Evolutionary conservation across 495 filamentous ascomycete species (phyloP), one percentile per base, ranked within the genome.

Genomic region (Aspergillus homomorphus): DNA sequence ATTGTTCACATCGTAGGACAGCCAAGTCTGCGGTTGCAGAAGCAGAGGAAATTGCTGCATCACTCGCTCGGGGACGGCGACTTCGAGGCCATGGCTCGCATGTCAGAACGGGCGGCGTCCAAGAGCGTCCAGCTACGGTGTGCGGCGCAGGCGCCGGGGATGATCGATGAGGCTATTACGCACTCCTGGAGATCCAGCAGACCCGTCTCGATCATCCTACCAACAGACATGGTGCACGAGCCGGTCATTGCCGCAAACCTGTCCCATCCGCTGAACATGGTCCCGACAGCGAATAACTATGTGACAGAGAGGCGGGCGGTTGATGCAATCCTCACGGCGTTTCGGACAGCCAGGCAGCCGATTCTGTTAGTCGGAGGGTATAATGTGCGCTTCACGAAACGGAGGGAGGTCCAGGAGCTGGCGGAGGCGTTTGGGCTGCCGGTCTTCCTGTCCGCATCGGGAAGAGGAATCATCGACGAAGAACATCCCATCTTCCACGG

Each of bases 1-100:
- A 75, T 96, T 12, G 82, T 92, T 16, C 91, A 96, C 68, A 87
- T 96, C 51, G 89, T 94, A 21, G 90, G 90, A 10, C 69, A 62
- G 0, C 70, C 75, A 0, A 20, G 62, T 10, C 61, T 68, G 23
- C 23, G 48, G 18, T 45, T 51, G 0, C 71, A 77, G 26, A 61
- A 62, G 3, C 57, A 61, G 5, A 59, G 69, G 18, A 48, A 61
- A 2, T 48, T 66, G 14, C 48, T 80, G 22, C 76, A 80, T 55
- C 76, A 80, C 49, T 73, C 73, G 23, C 54, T 79, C 14, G 66
- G 59, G 22, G 67, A 76, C 67, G 76, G 75, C 19, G 66, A 75
- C 10, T 72, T 63, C 56, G 52, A 61, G 2, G 45, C 62, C 12
- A 77, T 74, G 38, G 69, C 64, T 6, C 61, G 67, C 8, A 76